A percentile compares a stretch with the other conserved stretches of the same genome.
Conservation (phyloP, 2,329 filamentous ascomycete species). For the Penicillium occitanis region DNA sequence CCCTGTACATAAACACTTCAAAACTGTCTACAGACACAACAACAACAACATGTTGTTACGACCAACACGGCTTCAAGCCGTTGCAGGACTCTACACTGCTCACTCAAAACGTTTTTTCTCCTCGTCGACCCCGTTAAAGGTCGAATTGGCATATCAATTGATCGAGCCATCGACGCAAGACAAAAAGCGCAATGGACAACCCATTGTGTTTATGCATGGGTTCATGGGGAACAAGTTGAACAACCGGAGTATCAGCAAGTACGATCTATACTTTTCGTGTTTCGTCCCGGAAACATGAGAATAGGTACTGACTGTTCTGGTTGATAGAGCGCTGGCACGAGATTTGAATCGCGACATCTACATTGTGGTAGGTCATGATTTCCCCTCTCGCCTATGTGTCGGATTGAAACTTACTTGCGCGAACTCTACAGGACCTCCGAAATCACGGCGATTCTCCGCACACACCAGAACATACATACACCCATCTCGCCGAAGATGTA, state of each 20-base stretch:
- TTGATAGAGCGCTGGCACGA: constrained; percentile 69
- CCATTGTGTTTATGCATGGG: constrained; percentile 87
- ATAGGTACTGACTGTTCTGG: neutral
- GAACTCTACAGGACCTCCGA: constrained; percentile 66
- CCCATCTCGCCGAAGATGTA: constrained; percentile 78
- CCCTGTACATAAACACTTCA: neutral
- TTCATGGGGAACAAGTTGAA: constrained; percentile 96
- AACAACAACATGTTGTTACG: constrained; percentile 1
- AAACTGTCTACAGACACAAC: neutral
- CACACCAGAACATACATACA: constrained; percentile 72
- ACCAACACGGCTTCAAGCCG: constrained; percentile 1
- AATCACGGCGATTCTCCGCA: constrained; percentile 94
- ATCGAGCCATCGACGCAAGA: constrained; percentile 35
- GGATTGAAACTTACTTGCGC: neutral
- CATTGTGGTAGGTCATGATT: constrained; percentile 61
- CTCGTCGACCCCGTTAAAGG: constrained; percentile 29
- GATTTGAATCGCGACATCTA: constrained; percentile 80
- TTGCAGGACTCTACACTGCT: neutral
- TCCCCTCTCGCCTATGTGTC: neutral
- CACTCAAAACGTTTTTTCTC: constrained; percentile 29
- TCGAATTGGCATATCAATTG: constrained; percentile 39
- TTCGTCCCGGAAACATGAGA: neutral
- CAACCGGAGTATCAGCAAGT: constrained; percentile 94
- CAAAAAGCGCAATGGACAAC: constrained; percentile 44
- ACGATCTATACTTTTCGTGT: constrained; percentile 39